Percentiles rank a stretch among this genome's conserved stretches.
Evolutionary conservation across 169 alveolate genomes (phyloP).

Genomic region (Plasmodium gonderi): DNA sequence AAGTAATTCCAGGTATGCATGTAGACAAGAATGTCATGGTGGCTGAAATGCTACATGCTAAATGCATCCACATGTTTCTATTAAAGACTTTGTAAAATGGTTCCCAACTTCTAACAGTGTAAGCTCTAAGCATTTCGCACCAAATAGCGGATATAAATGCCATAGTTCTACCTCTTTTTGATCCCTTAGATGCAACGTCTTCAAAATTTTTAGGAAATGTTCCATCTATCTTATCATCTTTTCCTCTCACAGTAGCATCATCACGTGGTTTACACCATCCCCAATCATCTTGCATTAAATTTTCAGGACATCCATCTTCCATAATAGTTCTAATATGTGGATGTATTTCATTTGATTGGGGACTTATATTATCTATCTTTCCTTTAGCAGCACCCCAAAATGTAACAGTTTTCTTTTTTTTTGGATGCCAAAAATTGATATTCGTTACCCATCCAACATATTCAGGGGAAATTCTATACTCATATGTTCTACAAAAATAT

Average conservation of each 20-base stretch:
- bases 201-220: constrained; percentile 79
- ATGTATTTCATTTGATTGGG: constrained; percentile 49
- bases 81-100: constrained; percentile 89
- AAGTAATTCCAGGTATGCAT: constrained; percentile 87
- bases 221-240: constrained; percentile 70
- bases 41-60: constrained; percentile 92
- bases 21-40: constrained; percentile 88
- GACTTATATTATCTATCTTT: constrained; percentile 51
- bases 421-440: constrained; percentile 86
- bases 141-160: constrained; percentile 92
- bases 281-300: constrained; percentile 64
- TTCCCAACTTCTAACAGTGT: constrained; percentile 93
- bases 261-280: constrained; percentile 78
- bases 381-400: constrained; percentile 90
- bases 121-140: constrained; percentile 93
- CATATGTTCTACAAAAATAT: constrained; percentile 89
- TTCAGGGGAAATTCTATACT: constrained; percentile 83
- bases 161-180: constrained; percentile 90
- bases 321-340: constrained; percentile 78
- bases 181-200: constrained; percentile 87
- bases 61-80: constrained; percentile 92
- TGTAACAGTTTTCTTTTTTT: constrained; percentile 77
- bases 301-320: constrained; percentile 38
- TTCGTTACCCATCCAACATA: constrained; percentile 92
- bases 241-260: not conserved